Evolutionary conservation across 371 early-diverging fungal genomes (phyloP).

Genomic region (Blakeslea trispora): DNA sequence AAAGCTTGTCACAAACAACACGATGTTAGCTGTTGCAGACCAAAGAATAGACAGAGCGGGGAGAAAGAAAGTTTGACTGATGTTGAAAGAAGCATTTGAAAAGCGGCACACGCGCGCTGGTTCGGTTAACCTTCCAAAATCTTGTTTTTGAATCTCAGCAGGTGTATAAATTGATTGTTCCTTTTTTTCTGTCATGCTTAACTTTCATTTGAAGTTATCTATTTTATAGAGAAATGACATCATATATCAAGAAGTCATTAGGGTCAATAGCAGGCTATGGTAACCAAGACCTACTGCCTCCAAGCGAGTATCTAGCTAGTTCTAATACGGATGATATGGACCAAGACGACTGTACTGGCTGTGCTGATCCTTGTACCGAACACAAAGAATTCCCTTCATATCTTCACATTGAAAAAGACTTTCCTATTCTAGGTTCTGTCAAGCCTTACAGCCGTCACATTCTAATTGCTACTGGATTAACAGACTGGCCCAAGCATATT

Average conservation of each 20-base stretch:
- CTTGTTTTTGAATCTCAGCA: neutral
- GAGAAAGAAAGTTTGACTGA: neutral
- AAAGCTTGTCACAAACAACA: no score
- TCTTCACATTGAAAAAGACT: conserved; percentile 60
- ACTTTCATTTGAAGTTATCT: neutral
- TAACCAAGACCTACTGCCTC: conserved; percentile 14
- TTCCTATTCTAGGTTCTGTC: conserved; percentile 54
- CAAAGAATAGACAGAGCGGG: no score
- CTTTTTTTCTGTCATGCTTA: neutral
- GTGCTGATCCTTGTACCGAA: conserved; percentile 47
- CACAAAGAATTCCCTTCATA: conserved; percentile 63
- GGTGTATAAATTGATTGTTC: neutral
- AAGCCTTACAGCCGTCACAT: conserved; percentile 71
- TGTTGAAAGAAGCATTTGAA: neutral
- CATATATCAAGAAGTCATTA: conserved; percentile 20
- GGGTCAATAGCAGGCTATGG: conserved; percentile 18
- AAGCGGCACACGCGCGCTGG: neutral
- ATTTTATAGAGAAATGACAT: conserved; percentile 14
- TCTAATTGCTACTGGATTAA: conserved; percentile 61
- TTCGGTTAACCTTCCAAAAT: neutral
- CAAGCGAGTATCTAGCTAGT: conserved; percentile 17
- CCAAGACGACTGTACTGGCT: conserved; percentile 39
- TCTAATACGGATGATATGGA: no score
- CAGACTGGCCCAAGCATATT: conserved; percentile 58
- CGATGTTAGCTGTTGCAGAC: no score